A percentile compares a stretch with the other conserved stretches of the same genome.
phyloP scores from a whole-genome alignment of 2,329 filamentous ascomycete species.

The Trichophyton equinum region DNA sequence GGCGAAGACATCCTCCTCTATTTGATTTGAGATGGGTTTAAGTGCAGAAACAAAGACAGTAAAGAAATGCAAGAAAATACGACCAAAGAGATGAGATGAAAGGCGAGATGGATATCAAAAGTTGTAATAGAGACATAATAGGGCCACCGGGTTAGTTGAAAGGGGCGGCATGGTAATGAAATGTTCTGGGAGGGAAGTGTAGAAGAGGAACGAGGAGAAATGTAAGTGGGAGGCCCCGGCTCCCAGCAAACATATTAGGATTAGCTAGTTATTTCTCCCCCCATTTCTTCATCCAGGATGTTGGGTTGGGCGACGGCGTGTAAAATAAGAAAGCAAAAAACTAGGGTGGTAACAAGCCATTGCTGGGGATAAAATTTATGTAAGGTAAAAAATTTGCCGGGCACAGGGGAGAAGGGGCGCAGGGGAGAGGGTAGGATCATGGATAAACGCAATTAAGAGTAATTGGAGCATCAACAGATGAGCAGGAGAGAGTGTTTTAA shows the following conservation, averaged over 20 bases:
- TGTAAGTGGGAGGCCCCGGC: not conserved
- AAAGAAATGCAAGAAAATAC: not conserved
- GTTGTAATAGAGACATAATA: not conserved
- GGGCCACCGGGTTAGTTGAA: not conserved
- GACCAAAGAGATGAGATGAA: not conserved
- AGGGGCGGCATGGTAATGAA: not conserved
- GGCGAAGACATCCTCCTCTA: constrained; percentile 2
- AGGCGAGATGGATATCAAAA: constrained; percentile 2
- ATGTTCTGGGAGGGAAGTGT: not conserved
- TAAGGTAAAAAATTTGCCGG: not conserved
- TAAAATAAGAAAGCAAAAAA: not conserved
- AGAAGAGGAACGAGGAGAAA: not conserved
- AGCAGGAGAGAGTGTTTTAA: not conserved
- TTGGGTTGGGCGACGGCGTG: not conserved
- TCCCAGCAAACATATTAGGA: constrained; percentile 3
- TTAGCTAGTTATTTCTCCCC: not conserved
- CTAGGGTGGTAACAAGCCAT: not conserved
- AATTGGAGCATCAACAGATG: not conserved
- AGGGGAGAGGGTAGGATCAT: not conserved
- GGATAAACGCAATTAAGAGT: constrained; percentile 1
- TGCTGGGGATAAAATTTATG: not conserved
- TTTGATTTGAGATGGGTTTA: not conserved
- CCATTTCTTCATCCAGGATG: constrained; percentile 1
- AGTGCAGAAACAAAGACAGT: not conserved
- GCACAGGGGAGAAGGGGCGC: not conserved